Evolutionary conservation across 164 flowering plant genomes (phyloP).

Genomic region (Stephania japonica): DNA sequence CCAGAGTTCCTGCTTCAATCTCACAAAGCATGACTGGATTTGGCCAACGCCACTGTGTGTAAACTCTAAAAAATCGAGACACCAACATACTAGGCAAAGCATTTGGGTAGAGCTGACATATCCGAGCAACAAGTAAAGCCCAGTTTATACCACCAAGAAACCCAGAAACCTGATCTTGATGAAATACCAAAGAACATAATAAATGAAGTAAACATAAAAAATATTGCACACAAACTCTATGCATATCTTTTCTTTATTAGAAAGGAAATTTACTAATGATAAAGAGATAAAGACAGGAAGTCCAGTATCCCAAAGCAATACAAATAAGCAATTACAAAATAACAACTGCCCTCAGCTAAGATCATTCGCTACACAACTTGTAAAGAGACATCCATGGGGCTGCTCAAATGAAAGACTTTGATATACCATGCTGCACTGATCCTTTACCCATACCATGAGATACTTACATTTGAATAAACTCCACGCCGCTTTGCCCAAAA

Average conservation of each 20-base stretch:
- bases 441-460: constrained; percentile 1
- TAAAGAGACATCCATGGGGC: too few species aligned
- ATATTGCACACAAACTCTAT: neutral
- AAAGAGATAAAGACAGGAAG: too few species aligned
- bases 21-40: constrained; percentile 59
- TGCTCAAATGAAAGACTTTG: too few species aligned
- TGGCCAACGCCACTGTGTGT: constrained; percentile 61
- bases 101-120: constrained; percentile 60
- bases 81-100: constrained; percentile 55
- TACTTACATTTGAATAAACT: constrained; percentile 85
- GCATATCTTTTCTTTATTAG: too few species aligned
- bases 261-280: too few species aligned
- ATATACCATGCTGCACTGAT: too few species aligned
- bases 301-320: too few species aligned
- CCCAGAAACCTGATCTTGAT: constrained; percentile 40
- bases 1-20: constrained; percentile 70
- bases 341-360: too few species aligned
- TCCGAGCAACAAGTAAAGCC: constrained; percentile 60
- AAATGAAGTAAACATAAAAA: constrained; percentile 4
- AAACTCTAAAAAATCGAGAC: constrained; percentile 56
- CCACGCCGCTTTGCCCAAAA: constrained; percentile 95
- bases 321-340: too few species aligned
- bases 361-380: too few species aligned
- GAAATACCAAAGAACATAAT: neutral
- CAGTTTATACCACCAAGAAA: constrained; percentile 61